phyloP scores from a whole-genome alignment of 2,329 filamentous ascomycete species.

The Neophaeococcomyces aloes region DNA sequence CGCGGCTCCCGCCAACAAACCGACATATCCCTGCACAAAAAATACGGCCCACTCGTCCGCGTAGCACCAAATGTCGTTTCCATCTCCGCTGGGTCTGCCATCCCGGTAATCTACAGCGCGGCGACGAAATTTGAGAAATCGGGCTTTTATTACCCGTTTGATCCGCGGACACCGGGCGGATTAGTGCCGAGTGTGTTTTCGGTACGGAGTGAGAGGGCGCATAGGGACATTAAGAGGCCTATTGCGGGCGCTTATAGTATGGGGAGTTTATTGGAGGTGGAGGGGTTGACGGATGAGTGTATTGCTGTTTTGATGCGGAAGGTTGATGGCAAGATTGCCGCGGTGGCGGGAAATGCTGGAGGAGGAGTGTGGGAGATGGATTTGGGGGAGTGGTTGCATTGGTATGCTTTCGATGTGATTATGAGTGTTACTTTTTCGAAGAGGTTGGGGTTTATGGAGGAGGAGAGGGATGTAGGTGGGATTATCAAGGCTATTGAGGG shows the following conservation, averaged over 20 bases:
- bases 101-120: constrained; percentile 19
- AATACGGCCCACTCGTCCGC: constrained; percentile 9
- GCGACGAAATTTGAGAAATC: constrained; percentile 19
- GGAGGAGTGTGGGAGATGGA: too few species aligned
- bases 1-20: constrained; percentile 18
- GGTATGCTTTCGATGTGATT: constrained; percentile 17
- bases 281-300: constrained; percentile 28
- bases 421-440: constrained; percentile 6
- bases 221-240: constrained; percentile 31
- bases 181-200: constrained; percentile 26
- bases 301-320: constrained; percentile 22
- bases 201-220: constrained; percentile 31
- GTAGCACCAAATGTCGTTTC: constrained; percentile 10
- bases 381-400: constrained; percentile 13
- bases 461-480: constrained; percentile 11
- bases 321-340: constrained; percentile 15
- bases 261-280: constrained; percentile 31
- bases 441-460: constrained; percentile 15
- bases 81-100: constrained; percentile 8
- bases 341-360: neutral
- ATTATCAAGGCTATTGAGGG: constrained; percentile 16
- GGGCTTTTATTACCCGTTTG: constrained; percentile 17
- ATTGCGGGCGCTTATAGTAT: constrained; percentile 33
- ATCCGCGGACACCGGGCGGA: constrained; percentile 11
- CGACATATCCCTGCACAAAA: constrained; percentile 14